A percentile compares a stretch with the other conserved stretches of the same genome.
These are phyloP conservation scores for Penicillium samsonianum DNA, from an alignment of 495 filamentous ascomycete genomes.

Conservation along the genomic window DNA sequence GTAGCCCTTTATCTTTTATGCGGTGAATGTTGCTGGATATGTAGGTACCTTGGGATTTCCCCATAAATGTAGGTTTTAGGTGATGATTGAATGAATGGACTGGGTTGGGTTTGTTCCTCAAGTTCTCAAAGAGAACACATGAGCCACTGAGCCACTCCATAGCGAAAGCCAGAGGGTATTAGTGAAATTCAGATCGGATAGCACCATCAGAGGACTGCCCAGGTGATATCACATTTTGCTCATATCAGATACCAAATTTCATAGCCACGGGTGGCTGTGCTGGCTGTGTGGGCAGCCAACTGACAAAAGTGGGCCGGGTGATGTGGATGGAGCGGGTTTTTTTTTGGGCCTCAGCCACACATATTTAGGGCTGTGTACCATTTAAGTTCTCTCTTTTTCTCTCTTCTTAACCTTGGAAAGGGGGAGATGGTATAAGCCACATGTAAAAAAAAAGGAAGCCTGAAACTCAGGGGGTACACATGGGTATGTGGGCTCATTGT, in stretches of 20 bases:
- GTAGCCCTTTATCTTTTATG: not conserved
- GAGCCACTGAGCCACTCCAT: not conserved
- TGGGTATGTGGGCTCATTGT: conserved; percentile 1
- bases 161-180: not conserved
- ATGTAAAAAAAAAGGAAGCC: conserved; percentile 4
- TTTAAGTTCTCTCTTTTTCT: not conserved
- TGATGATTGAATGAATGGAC: not conserved
- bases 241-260: conserved; percentile 2
- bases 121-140: not conserved
- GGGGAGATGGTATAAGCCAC: conserved; percentile 2
- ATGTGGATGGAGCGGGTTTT: not conserved
- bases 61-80: not conserved
- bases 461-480: conserved; percentile 16
- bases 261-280: conserved; percentile 11
- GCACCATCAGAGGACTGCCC: not conserved
- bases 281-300: too few relatives aligned
- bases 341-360: conserved; percentile 5
- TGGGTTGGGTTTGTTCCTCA: too few relatives aligned
- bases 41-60: not conserved
- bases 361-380: conserved; percentile 7
- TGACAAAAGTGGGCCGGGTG: conserved; percentile 9
- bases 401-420: not conserved
- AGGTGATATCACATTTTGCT: conserved; percentile 4
- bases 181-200: not conserved
- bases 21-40: not conserved